These are phyloP conservation scores for Crepidotus variabilis DNA, from an alignment of 768 basidiomycete genomes.

Conservation along the genomic window DNA sequence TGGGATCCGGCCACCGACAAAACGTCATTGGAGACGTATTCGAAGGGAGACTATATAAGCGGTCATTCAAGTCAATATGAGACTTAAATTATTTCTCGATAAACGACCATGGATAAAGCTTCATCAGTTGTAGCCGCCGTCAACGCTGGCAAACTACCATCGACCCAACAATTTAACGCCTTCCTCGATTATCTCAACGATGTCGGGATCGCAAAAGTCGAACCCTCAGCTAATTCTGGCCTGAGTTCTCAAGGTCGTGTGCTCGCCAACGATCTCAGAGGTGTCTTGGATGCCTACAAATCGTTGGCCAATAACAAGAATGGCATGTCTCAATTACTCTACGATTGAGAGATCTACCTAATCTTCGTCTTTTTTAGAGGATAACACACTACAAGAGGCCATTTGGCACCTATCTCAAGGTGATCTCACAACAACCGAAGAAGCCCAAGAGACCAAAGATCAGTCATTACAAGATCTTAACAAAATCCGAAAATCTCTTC, in stretches of 20 bases:
- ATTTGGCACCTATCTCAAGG: conserved; percentile 62
- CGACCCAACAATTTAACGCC: conserved; percentile 49
- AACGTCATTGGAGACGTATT: neutral
- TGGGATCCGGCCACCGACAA: neutral
- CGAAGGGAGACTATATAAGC: neutral
- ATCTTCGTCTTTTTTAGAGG: conserved; percentile 34
- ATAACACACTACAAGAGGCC: conserved; percentile 61
- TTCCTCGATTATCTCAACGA: conserved; percentile 55
- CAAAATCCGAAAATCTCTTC: conserved; percentile 46
- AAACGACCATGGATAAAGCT: conserved; percentile 56
- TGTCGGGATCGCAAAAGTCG: conserved; percentile 42
- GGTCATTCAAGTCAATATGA: neutral
- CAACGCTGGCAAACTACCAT: conserved; percentile 68
- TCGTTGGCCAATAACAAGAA: conserved; percentile 54
- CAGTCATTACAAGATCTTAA: conserved; percentile 47
- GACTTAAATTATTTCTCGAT: neutral
- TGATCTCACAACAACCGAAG: conserved; percentile 35
- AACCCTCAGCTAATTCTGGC: conserved; percentile 33
- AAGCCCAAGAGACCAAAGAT: conserved; percentile 34
- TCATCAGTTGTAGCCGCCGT: conserved; percentile 64
- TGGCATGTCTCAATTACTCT: conserved; percentile 26
- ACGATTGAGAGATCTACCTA: neutral
- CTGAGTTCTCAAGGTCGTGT: conserved; percentile 54
- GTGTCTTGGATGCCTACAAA: conserved; percentile 57
- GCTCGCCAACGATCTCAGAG: conserved; percentile 46